A percentile compares a stretch with the other conserved stretches of the same genome.
Evolutionary conservation across 768 basidiomycete genomes (phyloP).

Genomic region (Psilocybe subaeruginosa): DNA sequence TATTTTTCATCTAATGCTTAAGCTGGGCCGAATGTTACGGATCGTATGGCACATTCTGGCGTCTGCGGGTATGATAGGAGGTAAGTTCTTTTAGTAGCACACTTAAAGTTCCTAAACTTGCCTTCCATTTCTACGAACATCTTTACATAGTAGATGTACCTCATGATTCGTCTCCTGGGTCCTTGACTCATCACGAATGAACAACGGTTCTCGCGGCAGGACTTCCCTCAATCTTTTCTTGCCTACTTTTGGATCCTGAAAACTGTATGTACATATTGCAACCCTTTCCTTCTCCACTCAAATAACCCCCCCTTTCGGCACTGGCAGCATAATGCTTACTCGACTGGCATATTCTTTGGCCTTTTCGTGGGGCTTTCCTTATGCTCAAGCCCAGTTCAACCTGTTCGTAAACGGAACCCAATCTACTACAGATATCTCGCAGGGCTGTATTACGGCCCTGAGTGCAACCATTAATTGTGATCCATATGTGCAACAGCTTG

Average conservation of each 20-base stretch:
- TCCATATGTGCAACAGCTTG: conserved; percentile 1
- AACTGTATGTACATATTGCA: too few relatives aligned
- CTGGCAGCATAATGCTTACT: background rate
- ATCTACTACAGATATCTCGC: background rate
- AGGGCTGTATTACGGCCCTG: background rate
- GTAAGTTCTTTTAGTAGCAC: too few relatives aligned
- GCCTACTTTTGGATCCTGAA: background rate
- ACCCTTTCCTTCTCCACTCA: background rate
- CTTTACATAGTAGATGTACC: too few relatives aligned
- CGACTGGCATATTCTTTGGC: background rate
- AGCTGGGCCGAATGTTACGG: too few relatives aligned
- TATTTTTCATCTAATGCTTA: too few relatives aligned
- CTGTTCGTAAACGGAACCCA: background rate
- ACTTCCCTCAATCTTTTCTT: background rate
- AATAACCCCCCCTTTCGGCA: background rate
- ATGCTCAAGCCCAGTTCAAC: background rate
- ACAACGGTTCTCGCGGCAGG: too few relatives aligned
- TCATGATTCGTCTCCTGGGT: too few relatives aligned
- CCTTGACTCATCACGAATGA: too few relatives aligned
- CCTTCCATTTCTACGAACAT: too few relatives aligned
- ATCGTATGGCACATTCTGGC: too few relatives aligned
- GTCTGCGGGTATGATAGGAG: too few relatives aligned
- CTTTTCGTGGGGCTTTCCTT: background rate
- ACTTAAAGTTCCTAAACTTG: too few relatives aligned
- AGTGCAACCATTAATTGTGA: background rate